A percentile compares a stretch with the other conserved stretches of the same genome.
phyloP scores from a whole-genome alignment of 2,329 filamentous ascomycete genomes.

The Thermoascus crustaceus region DNA sequence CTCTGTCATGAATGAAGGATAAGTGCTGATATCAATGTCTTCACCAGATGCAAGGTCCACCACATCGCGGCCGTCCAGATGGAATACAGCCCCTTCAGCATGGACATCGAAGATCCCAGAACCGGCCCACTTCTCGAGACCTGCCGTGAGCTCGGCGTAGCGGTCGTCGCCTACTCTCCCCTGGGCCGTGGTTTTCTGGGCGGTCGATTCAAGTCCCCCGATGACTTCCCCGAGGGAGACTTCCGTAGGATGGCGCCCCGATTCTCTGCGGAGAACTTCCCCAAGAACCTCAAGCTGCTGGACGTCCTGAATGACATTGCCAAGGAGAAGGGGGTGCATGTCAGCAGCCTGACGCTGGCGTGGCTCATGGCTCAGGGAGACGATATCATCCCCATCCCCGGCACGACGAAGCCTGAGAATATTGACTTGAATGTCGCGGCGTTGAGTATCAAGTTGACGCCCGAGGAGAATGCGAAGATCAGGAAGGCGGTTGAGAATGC shows the following conservation, averaged over 20 bases:
- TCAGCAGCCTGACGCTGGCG: slow-evolving; percentile 10
- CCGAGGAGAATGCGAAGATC: slow-evolving; percentile 13
- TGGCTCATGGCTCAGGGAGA: slow-evolving; percentile 8
- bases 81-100: slow-evolving; percentile 42
- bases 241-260: slow-evolving; percentile 41
- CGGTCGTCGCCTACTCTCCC: slow-evolving; percentile 33
- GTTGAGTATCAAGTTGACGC: slow-evolving; percentile 14
- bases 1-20: not conserved
- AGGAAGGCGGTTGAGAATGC: slow-evolving; percentile 15
- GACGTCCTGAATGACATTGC: slow-evolving; percentile 8
- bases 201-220: slow-evolving; percentile 25
- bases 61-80: slow-evolving; percentile 45
- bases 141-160: slow-evolving; percentile 39
- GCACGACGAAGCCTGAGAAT: slow-evolving; percentile 17
- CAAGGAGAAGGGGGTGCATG: slow-evolving; percentile 11
- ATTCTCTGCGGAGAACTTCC: slow-evolving; percentile 47
- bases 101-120: slow-evolving; percentile 38
- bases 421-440: slow-evolving; percentile 18
- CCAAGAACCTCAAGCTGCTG: slow-evolving; percentile 46
- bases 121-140: slow-evolving; percentile 35
- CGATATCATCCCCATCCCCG: slow-evolving; percentile 18
- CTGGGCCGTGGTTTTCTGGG: slow-evolving; percentile 27
- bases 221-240: slow-evolving; percentile 37
- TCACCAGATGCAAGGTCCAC: slow-evolving; percentile 27
- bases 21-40: not conserved